Evolutionary conservation across 2,329 filamentous ascomycete species (phyloP).

Genomic region (Calonectria pseudoreteaudii): DNA sequence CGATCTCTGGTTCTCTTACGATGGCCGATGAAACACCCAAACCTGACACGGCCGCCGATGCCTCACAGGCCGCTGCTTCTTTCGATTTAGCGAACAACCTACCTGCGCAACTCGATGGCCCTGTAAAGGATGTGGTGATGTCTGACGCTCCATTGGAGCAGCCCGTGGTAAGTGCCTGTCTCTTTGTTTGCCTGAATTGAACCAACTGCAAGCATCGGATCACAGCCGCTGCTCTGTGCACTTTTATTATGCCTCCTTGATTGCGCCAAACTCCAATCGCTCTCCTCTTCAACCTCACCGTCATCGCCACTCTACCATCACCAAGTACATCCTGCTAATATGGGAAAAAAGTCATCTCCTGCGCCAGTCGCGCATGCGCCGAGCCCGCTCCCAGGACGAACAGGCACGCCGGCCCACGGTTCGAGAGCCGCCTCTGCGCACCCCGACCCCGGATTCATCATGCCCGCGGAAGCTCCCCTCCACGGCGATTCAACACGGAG

Average conservation of each 20-base stretch:
- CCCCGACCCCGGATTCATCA: slow-evolving; percentile 63
- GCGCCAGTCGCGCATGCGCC: slow-evolving; percentile 51
- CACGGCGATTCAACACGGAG: slow-evolving; percentile 77
- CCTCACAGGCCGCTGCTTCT: slow-evolving; percentile 33
- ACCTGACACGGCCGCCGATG: slow-evolving; percentile 33
- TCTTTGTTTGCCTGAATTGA: neutral
- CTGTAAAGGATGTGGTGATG: slow-evolving; percentile 57
- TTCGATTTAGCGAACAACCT: slow-evolving; percentile 37
- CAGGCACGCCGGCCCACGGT: slow-evolving; percentile 61
- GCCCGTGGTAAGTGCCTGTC: slow-evolving; percentile 49
- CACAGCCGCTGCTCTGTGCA: neutral
- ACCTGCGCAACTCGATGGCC: slow-evolving; percentile 36
- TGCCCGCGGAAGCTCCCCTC: slow-evolving; percentile 69
- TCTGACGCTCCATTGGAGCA: slow-evolving; percentile 56
- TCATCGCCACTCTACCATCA: neutral
- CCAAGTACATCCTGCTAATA: slow-evolving; percentile 25
- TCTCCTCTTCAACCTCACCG: neutral
- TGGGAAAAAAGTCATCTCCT: slow-evolving; percentile 50
- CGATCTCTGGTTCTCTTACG: slow-evolving; percentile 6
- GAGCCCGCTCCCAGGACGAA: slow-evolving; percentile 58
- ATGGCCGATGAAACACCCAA: slow-evolving; percentile 48
- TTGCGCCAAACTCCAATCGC: neutral
- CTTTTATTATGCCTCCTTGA: neutral
- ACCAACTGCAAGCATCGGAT: neutral
- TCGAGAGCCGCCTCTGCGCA: slow-evolving; percentile 70